phyloP scores from a whole-genome alignment of 495 filamentous ascomycete species.

The Opeltia flavorubescens region DNA sequence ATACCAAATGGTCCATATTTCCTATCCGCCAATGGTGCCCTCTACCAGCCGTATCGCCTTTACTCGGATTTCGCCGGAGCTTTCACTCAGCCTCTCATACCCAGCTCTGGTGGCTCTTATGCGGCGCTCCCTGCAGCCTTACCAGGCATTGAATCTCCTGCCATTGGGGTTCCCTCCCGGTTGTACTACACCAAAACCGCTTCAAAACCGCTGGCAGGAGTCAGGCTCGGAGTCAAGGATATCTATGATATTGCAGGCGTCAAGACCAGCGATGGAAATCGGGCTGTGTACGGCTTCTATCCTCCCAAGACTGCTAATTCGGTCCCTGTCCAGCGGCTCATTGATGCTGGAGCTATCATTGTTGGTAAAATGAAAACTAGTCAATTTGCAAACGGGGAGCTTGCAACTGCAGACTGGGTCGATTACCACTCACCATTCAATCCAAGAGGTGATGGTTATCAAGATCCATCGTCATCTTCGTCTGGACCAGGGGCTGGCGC shows the following conservation, averaged over 20 bases:
- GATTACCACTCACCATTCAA: conserved; percentile 32
- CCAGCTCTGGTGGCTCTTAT: conserved; percentile 18
- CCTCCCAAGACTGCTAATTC: conserved; percentile 16
- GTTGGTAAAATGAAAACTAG: conserved; percentile 34
- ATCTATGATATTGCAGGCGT: conserved; percentile 30
- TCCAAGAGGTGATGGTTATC: conserved; percentile 31
- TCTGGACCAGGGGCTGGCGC: conserved; percentile 26
- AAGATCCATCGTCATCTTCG: conserved; percentile 25
- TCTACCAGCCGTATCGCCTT: conserved; percentile 32
- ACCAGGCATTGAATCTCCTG: conserved; percentile 21
- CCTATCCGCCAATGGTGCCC: conserved; percentile 22
- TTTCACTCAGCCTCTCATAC: conserved; percentile 23
- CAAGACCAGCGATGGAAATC: conserved; percentile 27
- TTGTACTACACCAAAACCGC: conserved; percentile 34
- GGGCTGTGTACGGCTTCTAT: conserved; percentile 27
- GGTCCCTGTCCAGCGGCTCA: conserved; percentile 25
- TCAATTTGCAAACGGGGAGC: conserved; percentile 31
- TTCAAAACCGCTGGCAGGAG: conserved; percentile 30
- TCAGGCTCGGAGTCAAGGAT: conserved; percentile 38
- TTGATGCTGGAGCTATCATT: conserved; percentile 31
- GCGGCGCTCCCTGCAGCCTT: conserved; percentile 27
- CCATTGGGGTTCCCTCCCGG: conserved; percentile 37
- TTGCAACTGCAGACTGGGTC: conserved; percentile 35
- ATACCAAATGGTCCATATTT: conserved; percentile 36
- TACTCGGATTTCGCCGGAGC: conserved; percentile 34